A percentile compares a stretch with the other conserved stretches of the same genome.
Conservation (phyloP, 2,329 filamentous ascomycete genomes). For the Fusarium goolgardi region DNA sequence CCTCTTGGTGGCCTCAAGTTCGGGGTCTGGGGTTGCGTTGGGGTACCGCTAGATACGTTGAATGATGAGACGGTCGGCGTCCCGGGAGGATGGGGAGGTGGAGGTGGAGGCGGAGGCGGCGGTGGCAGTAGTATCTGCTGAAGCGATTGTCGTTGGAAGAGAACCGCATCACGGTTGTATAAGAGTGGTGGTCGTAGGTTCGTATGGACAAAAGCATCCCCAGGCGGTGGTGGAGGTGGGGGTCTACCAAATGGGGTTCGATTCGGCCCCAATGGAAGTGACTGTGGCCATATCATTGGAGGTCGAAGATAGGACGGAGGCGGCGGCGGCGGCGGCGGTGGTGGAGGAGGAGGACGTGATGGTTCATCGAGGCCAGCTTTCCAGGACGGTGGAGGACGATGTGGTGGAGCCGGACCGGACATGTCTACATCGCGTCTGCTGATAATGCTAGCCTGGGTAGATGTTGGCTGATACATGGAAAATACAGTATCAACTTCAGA, state of each 20-base stretch:
- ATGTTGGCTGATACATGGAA: conserved; percentile 46
- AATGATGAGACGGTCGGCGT: background rate
- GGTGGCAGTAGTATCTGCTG: conserved; percentile 13
- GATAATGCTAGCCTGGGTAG: conserved; percentile 46
- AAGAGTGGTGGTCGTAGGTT: conserved; percentile 25
- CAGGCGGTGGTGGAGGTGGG: conserved; percentile 28
- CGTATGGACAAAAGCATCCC: conserved; percentile 13
- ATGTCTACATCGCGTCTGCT: conserved; percentile 45
- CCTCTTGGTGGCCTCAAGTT: conserved; percentile 8
- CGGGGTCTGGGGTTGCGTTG: background rate
- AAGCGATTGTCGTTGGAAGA: conserved; percentile 9
- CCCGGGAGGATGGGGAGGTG: background rate
- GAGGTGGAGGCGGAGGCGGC: conserved; percentile 6
- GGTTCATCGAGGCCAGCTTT: conserved; percentile 12
- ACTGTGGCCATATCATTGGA: conserved; percentile 12
- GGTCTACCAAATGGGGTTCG: conserved; percentile 7
- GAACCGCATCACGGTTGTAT: conserved; percentile 16
- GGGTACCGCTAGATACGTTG: background rate
- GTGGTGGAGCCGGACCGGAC: conserved; percentile 39
- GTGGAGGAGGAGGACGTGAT: conserved; percentile 1
- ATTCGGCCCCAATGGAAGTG: conserved; percentile 11
- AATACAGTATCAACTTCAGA: conserved; percentile 47
- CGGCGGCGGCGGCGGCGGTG: background rate
- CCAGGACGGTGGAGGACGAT: conserved; percentile 25
- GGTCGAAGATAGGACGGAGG: conserved; percentile 18